Base-by-base conservation (phyloP, 1,139 yeast species). In the Zygosaccharomyces pseudobailii region DNA sequence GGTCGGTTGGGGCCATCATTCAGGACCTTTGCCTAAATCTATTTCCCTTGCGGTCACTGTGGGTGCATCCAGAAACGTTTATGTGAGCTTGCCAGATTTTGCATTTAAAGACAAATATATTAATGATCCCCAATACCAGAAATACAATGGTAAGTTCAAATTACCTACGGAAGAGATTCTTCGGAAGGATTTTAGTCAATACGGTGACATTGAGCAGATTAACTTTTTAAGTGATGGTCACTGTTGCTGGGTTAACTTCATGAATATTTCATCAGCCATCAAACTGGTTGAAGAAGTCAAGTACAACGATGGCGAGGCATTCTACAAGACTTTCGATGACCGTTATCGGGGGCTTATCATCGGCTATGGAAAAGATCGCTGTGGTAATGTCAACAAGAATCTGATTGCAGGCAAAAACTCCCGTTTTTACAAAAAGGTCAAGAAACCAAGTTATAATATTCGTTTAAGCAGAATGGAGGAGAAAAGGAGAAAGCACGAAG, bases 1-100 rank as follows among this genome's bases (percentile, higher is more conserved):
- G 66, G 83, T 85, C 54, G 94, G 94, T 6, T 86, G 95, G 95
- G 95, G 94, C 45, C 82, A 83, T 60, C 89, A 84, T 62, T 78
- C 87, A 3, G 94, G 94, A 4, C 82, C 87, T 0, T 70, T 86
- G 55, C 83, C 88, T 10, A 84, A 82, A 59, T 82, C 87, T 6
- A 76, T 86, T 50, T 78, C 87, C 25, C 71, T 86, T 55, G 92
- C 92, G 0, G 92, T 85, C 13, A 83, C 88, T 3, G 79, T 82
- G 62, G 95, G 95, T 39, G 94, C 92, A 3, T 80, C 86, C 49
- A 78, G 95, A 71, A 86, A 86, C 62, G 84, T 86, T 50, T 86
- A 86, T 65, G 79, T 86, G 55, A 90, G 94, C 43, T 79, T 76
- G 32, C 71, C 75, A n/a, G 69, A 68, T 53, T 60, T 57, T 40